phyloP scores from a whole-genome alignment of 2,329 filamentous ascomycete species.

The Colletotrichum lupini region DNA sequence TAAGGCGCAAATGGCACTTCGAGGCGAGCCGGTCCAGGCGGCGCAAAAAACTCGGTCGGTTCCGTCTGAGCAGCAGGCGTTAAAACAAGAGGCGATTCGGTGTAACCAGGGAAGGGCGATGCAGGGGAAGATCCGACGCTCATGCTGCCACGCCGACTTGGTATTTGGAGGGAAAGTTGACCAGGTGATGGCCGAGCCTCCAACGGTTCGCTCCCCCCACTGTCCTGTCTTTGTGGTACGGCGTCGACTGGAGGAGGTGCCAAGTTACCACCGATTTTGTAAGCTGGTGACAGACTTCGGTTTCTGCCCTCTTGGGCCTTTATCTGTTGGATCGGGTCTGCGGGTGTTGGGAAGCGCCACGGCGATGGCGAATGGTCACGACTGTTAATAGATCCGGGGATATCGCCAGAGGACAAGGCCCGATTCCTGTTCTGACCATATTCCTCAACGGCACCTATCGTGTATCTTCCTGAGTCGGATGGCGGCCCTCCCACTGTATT shows the following conservation, averaged over 20 bases:
- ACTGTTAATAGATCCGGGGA: conserved; percentile 39
- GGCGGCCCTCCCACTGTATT: conserved; percentile 22
- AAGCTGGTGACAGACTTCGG: conserved; percentile 45
- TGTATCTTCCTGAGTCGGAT: conserved; percentile 26
- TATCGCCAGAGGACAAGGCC: conserved; percentile 59
- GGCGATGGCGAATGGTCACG: conserved; percentile 31
- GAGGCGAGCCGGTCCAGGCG: conserved; percentile 52
- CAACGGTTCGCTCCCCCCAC: conserved; percentile 4
- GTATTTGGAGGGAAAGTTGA: conserved; percentile 58
- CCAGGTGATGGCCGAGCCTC: conserved; percentile 15
- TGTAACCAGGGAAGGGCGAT: conserved; percentile 76
- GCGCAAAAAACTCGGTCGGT: conserved; percentile 67
- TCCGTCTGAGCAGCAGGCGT: conserved; percentile 53
- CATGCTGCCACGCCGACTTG: conserved; percentile 53
- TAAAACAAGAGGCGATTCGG: conserved; percentile 65
- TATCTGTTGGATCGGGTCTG: conserved; percentile 22
- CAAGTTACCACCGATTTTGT: conserved; percentile 52
- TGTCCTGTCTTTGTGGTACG: conserved; percentile 19
- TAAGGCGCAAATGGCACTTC: conserved; percentile 61
- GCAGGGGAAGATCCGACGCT: conserved; percentile 60
- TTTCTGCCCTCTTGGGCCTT: conserved; percentile 37
- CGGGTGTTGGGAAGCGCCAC: conserved; percentile 22
- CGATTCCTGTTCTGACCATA: conserved; percentile 48
- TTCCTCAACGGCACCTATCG: conserved; percentile 31
- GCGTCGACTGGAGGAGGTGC: conserved; percentile 52